Base-by-base conservation (phyloP, 306 rosid species). In the Dryas octopetala region DNA sequence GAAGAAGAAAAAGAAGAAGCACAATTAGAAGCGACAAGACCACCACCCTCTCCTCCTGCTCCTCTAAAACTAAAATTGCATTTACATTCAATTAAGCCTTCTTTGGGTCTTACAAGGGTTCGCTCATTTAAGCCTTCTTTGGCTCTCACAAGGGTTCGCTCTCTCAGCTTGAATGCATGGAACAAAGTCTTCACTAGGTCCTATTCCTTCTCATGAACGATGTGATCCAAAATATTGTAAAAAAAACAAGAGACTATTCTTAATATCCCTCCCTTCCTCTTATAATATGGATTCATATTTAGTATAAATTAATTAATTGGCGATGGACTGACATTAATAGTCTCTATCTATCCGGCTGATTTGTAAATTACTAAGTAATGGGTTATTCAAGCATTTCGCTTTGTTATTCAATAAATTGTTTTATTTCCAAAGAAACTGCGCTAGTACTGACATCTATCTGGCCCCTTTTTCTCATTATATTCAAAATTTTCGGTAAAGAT, bases 151-250 rank as follows among this genome's bases (percentile, higher is more conserved):
- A 89, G 43, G 88, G 87, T 89, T 80, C 78, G 90, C 14, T 91
- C 98, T 68, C 74, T 93, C 4, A 91, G 91, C 75, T 78, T 81
- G 82, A 91, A 89, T 78, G 93, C 98, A 7, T 88, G 84, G 95
- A 90, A 88, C 65, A 89, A 83, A 61, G 82, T 89, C 38, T 88
- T 93, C 75, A 49, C 85, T 16, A 86, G 92, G 85, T 85, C 96
- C 1, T 62, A 74, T 50, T 91, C 97, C 66, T 86, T 91, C 78
- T 91, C 78, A 76, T n/a, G 15, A 14, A 15, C 48, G 0, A 23
- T 23, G 23, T 23, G 23, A 23, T 61, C 17, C 1, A 32, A 1
- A 19, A 2, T 58, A 13, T 61, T 12, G 43, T 61, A 26, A 61
- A 32, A 32, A 0, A 32, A 32, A 32, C 2, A 32, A 32, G 38